These are phyloP conservation scores for Lipomyces mesembrius DNA, from an alignment of 805 yeast genomes.

Conservation along the genomic window DNA sequence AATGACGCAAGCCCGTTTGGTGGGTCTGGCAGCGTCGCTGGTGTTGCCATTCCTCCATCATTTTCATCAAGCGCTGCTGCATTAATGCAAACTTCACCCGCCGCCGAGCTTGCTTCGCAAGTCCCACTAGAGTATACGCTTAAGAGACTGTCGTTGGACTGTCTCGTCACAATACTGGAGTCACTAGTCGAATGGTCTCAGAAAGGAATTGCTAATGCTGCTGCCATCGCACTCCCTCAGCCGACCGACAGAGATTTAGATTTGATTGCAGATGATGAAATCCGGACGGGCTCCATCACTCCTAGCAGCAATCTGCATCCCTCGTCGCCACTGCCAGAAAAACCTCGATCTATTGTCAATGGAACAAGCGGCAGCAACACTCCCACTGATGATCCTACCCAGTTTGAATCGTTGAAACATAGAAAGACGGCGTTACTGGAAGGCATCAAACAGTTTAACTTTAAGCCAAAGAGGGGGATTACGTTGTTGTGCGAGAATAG, in stretches of 20 bases:
- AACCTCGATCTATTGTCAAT: constrained; percentile 7
- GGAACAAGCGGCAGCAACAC: constrained; percentile 21
- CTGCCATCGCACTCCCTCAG: neutral
- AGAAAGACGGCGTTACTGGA: constrained; percentile 81
- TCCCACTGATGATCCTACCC: constrained; percentile 68
- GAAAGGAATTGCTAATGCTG: constrained; percentile 49
- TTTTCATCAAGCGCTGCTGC: constrained; percentile 58
- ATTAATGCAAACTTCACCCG: constrained; percentile 21
- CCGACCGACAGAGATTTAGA: constrained; percentile 22
- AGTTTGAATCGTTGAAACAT: constrained; percentile 82
- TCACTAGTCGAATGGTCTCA: constrained; percentile 89
- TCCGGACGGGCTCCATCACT: constrained; percentile 4
- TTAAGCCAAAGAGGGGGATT: constrained; percentile 82
- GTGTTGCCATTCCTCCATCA: constrained; percentile 58
- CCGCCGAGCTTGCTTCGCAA: constrained; percentile 16
- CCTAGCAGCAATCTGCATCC: constrained; percentile 4
- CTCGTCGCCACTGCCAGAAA: constrained; percentile 15
- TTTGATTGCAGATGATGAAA: constrained; percentile 22
- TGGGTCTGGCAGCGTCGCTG: constrained; percentile 16
- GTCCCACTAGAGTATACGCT: constrained; percentile 79
- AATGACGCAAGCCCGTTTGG: constrained; percentile 20
- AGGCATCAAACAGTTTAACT: constrained; percentile 79
- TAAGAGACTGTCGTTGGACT: constrained; percentile 77
- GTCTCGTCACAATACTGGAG: constrained; percentile 79
- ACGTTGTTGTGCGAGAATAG: constrained; percentile 62